Conservation (phyloP, 768 basidiomycete species). For the Megacollybia marginata region DNA sequence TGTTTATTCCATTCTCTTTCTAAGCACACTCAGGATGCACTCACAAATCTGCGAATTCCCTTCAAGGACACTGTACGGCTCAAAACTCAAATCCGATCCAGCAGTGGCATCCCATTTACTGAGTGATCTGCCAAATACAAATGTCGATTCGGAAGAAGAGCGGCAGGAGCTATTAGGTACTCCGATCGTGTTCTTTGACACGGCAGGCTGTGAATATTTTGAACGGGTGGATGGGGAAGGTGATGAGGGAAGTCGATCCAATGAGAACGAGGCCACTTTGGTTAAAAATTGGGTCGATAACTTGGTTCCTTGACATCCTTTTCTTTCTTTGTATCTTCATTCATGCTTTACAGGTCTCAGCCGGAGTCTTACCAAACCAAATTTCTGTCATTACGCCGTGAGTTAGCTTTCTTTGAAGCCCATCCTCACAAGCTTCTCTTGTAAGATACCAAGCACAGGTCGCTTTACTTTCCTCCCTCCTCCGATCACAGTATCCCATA, state of each 20-base stretch:
- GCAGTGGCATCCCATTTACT: slow-evolving; percentile 72
- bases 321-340: background rate
- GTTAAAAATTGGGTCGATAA: slow-evolving; percentile 79
- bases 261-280: slow-evolving; percentile 90
- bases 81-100: slow-evolving; percentile 57
- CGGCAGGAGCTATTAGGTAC: slow-evolving; percentile 64
- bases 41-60: slow-evolving; percentile 79
- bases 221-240: slow-evolving; percentile 71
- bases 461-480: slow-evolving; percentile 65
- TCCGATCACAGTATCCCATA: slow-evolving; percentile 62
- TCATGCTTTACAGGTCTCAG: slow-evolving; percentile 12
- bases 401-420: slow-evolving; percentile 12
- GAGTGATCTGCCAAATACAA: slow-evolving; percentile 54
- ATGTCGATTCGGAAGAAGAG: slow-evolving; percentile 52
- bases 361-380: slow-evolving; percentile 58
- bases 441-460: slow-evolving; percentile 91
- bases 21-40: slow-evolving; percentile 62
- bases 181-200: slow-evolving; percentile 91
- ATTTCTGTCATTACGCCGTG: slow-evolving; percentile 88
- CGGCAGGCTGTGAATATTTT: slow-evolving; percentile 88
- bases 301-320: slow-evolving; percentile 38
- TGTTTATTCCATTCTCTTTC: too few species aligned
- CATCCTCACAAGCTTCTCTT: background rate
- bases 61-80: slow-evolving; percentile 72
- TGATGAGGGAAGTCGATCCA: slow-evolving; percentile 88